A percentile compares a stretch with the other conserved stretches of the same genome.
These are phyloP conservation scores for Crithidia thermophila DNA, from an alignment of 208 protist species.

Conservation along the genomic window DNA sequence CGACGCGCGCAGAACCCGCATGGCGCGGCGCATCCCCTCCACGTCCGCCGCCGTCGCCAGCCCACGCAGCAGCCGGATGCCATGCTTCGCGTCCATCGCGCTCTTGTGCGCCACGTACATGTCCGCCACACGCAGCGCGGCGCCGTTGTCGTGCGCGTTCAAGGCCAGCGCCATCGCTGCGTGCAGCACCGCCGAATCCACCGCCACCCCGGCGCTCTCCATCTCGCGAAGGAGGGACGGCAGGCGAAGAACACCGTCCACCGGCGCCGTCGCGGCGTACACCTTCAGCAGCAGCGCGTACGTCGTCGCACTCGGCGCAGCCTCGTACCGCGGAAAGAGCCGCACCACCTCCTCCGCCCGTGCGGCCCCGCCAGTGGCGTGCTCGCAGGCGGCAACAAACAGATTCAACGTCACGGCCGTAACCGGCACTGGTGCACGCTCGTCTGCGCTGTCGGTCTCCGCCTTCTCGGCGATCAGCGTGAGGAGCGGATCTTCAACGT, in stretches of 20 bases:
- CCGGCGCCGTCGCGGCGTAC: conserved; percentile 24
- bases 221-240: conserved; percentile 21
- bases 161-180: conserved; percentile 61
- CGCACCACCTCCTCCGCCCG: conserved; percentile 47
- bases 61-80: conserved; percentile 50
- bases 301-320: conserved; percentile 32
- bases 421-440: conserved; percentile 24
- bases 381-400: conserved; percentile 67
- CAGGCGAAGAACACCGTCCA: conserved; percentile 19
- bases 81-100: conserved; percentile 58
- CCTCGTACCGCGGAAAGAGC: conserved; percentile 39
- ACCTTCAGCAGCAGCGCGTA: conserved; percentile 51
- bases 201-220: conserved; percentile 29
- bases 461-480: conserved; percentile 19
- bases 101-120: conserved; percentile 32
- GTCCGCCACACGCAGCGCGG: conserved; percentile 52
- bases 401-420: conserved; percentile 62
- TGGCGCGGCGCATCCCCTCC: conserved; percentile 37
- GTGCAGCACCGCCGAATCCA: conserved; percentile 43
- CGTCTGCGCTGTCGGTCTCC: conserved; percentile 26
- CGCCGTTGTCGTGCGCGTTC: conserved; percentile 46
- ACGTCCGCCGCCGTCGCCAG: conserved; percentile 44
- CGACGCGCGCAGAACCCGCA: conserved; percentile 45
- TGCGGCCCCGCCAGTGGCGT: conserved; percentile 35
- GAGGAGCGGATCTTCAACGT: conserved; percentile 20